Evolutionary conservation across 441 rosid species (phyloP), one percentile per base, ranked within the genome.

Genomic region (Rhodomyrtus psidioides): DNA sequence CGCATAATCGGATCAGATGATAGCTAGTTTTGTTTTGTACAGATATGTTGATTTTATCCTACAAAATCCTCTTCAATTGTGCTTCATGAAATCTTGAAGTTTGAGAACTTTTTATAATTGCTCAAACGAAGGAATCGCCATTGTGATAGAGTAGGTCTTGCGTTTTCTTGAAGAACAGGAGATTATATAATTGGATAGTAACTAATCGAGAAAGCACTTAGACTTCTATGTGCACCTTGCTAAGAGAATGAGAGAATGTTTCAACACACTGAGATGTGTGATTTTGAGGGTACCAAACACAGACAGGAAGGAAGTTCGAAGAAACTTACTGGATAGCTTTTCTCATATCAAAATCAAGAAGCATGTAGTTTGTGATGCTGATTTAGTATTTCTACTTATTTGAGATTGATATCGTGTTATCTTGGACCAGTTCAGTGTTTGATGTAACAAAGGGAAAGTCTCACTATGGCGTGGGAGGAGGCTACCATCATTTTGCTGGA

Each of bases 401-500:
- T 27, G 12, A 39, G 19, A 74, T 53, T 58, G 83, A 75, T 28
- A 21, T 9, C 76, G 49, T 60, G 84, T 26, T 75, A 13, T 83
- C 7, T 86, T 70, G 75, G 81, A 81, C 85, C 94, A 96, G 98
- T 85, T 95, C 98, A 54, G 98, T 95, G 85, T 96, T 95, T 88
- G 99, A 96, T 86, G 99, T 97, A 58, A 93, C 94, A 4, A 95
- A 91, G 91, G 99, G 99, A 85, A 95, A 94, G 90, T 94, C 97
- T 51, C 99, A 96, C 89, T 96, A 96, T 86, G 98, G 98, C 23
- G 84, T 82, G 15, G 97, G 98, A 88, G 98, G 98, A 54, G 91
- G 98, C 88, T 97, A 97, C 91, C 90, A 91, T 88, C 99, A 97
- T 91, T 97, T 97, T 90, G 84, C 98, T 86, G 99, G 98, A 89